These are phyloP conservation scores for Hondaea fermentalgiana DNA, from an alignment of 108 stramenopile species.

Conservation along the genomic window DNA sequence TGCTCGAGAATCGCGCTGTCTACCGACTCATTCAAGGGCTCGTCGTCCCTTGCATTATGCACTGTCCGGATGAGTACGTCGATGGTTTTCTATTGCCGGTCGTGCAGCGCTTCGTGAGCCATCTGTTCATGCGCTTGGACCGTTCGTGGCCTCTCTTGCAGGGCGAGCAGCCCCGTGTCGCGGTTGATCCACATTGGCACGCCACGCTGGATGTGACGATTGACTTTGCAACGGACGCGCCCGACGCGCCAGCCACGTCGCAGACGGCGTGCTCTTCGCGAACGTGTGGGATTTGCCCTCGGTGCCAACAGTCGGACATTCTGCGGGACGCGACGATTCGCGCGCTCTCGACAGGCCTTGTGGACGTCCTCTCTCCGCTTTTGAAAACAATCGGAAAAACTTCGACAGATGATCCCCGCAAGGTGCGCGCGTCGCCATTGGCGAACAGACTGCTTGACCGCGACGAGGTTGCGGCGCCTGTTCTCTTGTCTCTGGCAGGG, in stretches of 20 bases:
- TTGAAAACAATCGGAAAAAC: neutral
- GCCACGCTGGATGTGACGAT: neutral
- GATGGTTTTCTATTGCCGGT: neutral
- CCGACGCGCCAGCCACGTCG: neutral
- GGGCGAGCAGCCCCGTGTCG: neutral
- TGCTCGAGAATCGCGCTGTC: neutral
- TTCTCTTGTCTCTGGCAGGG: neutral
- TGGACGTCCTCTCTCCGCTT: neutral
- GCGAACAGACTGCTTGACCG: neutral
- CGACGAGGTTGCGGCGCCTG: neutral
- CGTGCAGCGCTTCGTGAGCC: neutral
- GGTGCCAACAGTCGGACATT: neutral
- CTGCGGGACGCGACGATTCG: neutral
- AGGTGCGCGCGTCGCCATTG: neutral
- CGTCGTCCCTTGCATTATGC: neutral
- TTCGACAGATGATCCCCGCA: neutral
- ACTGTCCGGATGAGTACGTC: neutral
- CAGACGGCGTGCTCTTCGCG: neutral
- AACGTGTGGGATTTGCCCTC: neutral
- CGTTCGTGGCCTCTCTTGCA: neutral
- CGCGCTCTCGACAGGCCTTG: neutral
- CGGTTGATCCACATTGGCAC: neutral
- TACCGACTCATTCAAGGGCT: neutral
- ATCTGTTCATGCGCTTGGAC: neutral
- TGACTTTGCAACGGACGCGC: neutral